A percentile compares a stretch with the other conserved stretches of the same genome.
Conservation (phyloP, 2,329 filamentous ascomycete species). For the Sclerotinia trifoliorum region DNA sequence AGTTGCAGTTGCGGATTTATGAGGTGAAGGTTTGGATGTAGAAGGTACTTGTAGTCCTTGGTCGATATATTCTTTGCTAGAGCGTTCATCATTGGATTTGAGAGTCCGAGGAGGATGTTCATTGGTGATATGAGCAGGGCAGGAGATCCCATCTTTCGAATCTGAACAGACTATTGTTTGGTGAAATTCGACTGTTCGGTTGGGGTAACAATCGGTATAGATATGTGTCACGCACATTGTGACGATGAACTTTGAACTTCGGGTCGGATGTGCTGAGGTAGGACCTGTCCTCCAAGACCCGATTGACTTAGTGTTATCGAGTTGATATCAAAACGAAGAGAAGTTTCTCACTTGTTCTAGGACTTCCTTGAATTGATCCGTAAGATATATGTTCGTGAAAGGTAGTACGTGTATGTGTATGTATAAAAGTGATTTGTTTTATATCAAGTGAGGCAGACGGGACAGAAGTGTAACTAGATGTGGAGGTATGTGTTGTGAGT, state of each 20-base stretch:
- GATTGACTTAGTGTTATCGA: neutral
- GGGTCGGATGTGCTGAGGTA: conserved; percentile 10
- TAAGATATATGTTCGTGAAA: neutral
- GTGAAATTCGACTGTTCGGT: conserved; percentile 42
- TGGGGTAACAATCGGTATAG: conserved; percentile 49
- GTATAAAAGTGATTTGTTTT: neutral
- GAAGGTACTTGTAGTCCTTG: conserved; percentile 28
- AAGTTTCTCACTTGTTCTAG: conserved; percentile 11
- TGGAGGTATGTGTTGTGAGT: neutral
- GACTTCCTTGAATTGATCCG: neutral
- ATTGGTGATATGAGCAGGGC: conserved; percentile 45
- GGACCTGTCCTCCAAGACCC: conserved; percentile 8
- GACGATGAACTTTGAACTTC: conserved; percentile 28
- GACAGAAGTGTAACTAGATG: neutral
- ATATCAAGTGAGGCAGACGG: neutral
- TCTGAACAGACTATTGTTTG: conserved; percentile 44
- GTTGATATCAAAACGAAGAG: conserved; percentile 14
- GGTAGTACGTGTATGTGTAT: neutral
- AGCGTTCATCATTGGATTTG: conserved; percentile 41
- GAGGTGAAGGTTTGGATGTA: conserved; percentile 36
- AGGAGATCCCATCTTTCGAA: conserved; percentile 44
- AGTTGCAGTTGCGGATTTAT: conserved; percentile 36
- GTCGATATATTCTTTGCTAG: conserved; percentile 29
- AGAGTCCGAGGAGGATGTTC: conserved; percentile 45
- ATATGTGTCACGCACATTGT: conserved; percentile 53